Percentiles rank a stretch among this genome's conserved stretches.
These are phyloP conservation scores for Eutrema yunnanense DNA, from an alignment of 345 rosid species.

Conservation along the genomic window DNA sequence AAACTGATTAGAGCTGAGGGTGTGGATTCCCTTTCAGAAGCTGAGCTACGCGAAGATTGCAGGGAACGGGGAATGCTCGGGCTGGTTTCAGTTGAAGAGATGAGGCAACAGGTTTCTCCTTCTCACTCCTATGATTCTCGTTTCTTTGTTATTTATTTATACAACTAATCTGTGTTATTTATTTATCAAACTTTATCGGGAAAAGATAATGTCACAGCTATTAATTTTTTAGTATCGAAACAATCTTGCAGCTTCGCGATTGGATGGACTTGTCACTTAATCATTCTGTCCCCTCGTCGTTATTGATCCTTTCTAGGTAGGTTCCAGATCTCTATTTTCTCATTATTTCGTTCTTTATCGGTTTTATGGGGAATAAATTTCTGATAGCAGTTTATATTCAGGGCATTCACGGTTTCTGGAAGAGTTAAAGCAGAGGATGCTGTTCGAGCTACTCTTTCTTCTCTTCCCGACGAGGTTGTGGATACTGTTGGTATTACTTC, in stretches of 20 bases:
- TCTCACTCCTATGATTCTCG: background rate
- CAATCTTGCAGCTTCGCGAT: conserved; percentile 56
- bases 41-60: conserved; percentile 73
- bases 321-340: background rate
- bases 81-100: conserved; percentile 56
- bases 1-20: conserved; percentile 64
- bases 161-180: background rate
- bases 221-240: conserved; percentile 13
- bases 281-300: conserved; percentile 85
- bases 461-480: conserved; percentile 95
- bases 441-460: conserved; percentile 85
- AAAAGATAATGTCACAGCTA: background rate
- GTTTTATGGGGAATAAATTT: background rate
- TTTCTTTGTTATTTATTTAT: conserved; percentile 3
- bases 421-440: conserved; percentile 82
- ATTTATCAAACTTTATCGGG: background rate
- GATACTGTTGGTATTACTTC: conserved; percentile 84
- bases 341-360: background rate
- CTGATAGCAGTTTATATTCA: conserved; percentile 26
- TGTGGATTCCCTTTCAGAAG: conserved; percentile 63
- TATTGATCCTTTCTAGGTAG: conserved; percentile 74
- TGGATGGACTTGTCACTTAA: conserved; percentile 89
- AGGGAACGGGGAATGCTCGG: conserved; percentile 78
- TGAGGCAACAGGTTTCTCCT: conserved; percentile 63
- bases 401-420: conserved; percentile 82